phyloP scores from a whole-genome alignment of 108 stramenopile genomes.

The Pinguiococcus pyrenoidosus region DNA sequence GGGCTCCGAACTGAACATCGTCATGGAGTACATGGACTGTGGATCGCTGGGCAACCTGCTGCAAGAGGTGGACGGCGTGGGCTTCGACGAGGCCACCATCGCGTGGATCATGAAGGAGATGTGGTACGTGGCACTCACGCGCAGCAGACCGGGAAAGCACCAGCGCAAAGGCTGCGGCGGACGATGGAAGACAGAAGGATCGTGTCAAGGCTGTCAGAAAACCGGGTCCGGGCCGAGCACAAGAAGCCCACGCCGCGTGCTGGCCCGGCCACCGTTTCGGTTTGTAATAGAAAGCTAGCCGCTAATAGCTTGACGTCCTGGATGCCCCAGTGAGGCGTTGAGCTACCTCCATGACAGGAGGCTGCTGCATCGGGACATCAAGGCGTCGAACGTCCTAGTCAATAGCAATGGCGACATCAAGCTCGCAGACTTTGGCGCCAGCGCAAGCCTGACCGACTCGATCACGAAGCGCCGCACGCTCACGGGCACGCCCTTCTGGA shows the following conservation, averaged over 20 bases:
- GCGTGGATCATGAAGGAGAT: constrained; percentile 24
- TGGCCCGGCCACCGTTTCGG: too few relatives aligned
- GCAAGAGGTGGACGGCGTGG: constrained; percentile 18
- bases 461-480: constrained; percentile 86
- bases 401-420: constrained; percentile 38
- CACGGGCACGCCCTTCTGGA: constrained; percentile 97
- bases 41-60: constrained; percentile 9
- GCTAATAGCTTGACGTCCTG: too few relatives aligned
- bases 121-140: constrained; percentile 51
- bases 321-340: too few relatives aligned
- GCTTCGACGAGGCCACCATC: constrained; percentile 20
- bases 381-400: constrained; percentile 45
- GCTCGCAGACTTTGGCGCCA: constrained; percentile 44
- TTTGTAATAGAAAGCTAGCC: too few relatives aligned
- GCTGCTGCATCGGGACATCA: constrained; percentile 40
- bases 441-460: constrained; percentile 76
- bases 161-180: too few relatives aligned
- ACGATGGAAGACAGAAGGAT: too few relatives aligned
- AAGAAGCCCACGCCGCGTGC: too few relatives aligned
- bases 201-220: too few relatives aligned
- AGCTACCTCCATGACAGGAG: constrained; percentile 18
- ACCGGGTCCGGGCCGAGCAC: too few relatives aligned
- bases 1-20: constrained; percentile 1
- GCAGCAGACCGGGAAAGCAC: too few relatives aligned
- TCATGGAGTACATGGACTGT: constrained; percentile 25